These are phyloP conservation scores for Fusarium sp. DNA, from an alignment of 2,329 filamentous ascomycete species.

Conservation along the genomic window DNA sequence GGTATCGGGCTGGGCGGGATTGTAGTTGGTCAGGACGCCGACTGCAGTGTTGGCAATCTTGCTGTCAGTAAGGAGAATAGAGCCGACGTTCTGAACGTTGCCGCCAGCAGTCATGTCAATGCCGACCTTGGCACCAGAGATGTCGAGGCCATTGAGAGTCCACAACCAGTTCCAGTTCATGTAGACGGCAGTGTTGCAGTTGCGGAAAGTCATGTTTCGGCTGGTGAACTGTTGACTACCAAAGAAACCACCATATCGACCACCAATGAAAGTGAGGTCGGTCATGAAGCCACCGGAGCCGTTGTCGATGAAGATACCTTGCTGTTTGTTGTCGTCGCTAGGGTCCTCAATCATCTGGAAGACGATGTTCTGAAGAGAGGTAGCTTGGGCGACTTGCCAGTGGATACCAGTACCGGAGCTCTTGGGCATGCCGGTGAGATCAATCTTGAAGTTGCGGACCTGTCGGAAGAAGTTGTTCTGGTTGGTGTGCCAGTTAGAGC, in stretches of 20 bases:
- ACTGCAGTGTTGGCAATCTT: slow-evolving; percentile 78
- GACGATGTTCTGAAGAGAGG: slow-evolving; percentile 81
- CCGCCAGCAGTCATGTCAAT: slow-evolving; percentile 79
- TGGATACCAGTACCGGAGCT: slow-evolving; percentile 76
- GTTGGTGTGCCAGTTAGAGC: slow-evolving; percentile 81
- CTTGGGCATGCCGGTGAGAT: slow-evolving; percentile 72
- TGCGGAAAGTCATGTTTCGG: slow-evolving; percentile 83
- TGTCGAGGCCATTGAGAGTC: slow-evolving; percentile 79
- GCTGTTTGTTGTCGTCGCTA: slow-evolving; percentile 71
- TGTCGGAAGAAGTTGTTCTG: slow-evolving; percentile 88
- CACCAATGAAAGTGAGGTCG: slow-evolving; percentile 85
- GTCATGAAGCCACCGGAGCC: slow-evolving; percentile 86
- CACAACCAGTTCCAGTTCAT: slow-evolving; percentile 95
- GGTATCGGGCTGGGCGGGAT: slow-evolving; percentile 67
- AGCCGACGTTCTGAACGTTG: slow-evolving; percentile 80
- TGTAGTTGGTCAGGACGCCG: slow-evolving; percentile 81
- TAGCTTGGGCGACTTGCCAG: slow-evolving; percentile 88
- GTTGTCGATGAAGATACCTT: slow-evolving; percentile 87
- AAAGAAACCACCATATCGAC: slow-evolving; percentile 79
- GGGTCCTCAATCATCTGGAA: slow-evolving; percentile 80
- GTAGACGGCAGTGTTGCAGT: slow-evolving; percentile 83
- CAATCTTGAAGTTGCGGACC: slow-evolving; percentile 83
- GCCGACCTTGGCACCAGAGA: slow-evolving; percentile 79
- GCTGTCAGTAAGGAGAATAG: slow-evolving; percentile 80
- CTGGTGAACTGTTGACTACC: slow-evolving; percentile 91